Percentiles rank a stretch among this genome's conserved stretches.
These are phyloP conservation scores for Chlorella sp. DNA, from an alignment of 139 green algal species.

Conservation along the genomic window DNA sequence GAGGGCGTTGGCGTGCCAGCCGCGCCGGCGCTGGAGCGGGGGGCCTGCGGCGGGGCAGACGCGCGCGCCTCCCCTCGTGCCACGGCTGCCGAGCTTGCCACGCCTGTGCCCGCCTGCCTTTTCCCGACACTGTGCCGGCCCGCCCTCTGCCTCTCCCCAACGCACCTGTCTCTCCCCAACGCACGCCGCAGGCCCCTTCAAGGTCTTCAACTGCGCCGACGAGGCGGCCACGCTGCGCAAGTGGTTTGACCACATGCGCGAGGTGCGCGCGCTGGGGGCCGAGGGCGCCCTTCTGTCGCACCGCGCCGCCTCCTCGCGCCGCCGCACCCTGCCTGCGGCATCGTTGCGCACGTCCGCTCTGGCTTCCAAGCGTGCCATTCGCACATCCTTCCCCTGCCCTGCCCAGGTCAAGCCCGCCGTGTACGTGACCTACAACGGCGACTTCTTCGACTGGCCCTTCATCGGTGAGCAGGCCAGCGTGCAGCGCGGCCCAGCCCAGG, in stretches of 20 bases:
- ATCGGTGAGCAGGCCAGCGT: constrained; percentile 69
- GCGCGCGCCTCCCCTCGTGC: too few relatives aligned
- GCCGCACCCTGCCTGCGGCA: too few relatives aligned
- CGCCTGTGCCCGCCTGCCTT: not conserved
- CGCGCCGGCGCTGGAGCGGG: too few relatives aligned
- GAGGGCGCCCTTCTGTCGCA: too few relatives aligned
- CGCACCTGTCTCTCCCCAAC: not conserved
- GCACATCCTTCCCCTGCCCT: not conserved
- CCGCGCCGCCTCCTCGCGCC: too few relatives aligned
- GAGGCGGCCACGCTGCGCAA: constrained; percentile 78
- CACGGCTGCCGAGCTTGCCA: too few relatives aligned
- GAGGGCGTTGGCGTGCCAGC: too few relatives aligned
- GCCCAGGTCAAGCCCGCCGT: constrained; percentile 82
- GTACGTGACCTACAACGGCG: constrained; percentile 99
- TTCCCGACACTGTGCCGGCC: too few relatives aligned
- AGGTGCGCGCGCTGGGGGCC: too few relatives aligned
- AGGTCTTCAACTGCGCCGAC: constrained; percentile 85
- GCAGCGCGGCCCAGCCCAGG: too few relatives aligned
- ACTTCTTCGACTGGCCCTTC: constrained; percentile 99
- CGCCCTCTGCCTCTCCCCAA: not conserved
- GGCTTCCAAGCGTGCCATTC: not conserved
- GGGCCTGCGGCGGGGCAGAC: too few relatives aligned
- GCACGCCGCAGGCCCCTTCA: constrained; percentile 79
- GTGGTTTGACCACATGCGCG: constrained; percentile 94
- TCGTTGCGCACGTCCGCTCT: not conserved